Evolutionary conservation across 805 yeast genomes (phyloP).

Genomic region (Priceomyces medius): DNA sequence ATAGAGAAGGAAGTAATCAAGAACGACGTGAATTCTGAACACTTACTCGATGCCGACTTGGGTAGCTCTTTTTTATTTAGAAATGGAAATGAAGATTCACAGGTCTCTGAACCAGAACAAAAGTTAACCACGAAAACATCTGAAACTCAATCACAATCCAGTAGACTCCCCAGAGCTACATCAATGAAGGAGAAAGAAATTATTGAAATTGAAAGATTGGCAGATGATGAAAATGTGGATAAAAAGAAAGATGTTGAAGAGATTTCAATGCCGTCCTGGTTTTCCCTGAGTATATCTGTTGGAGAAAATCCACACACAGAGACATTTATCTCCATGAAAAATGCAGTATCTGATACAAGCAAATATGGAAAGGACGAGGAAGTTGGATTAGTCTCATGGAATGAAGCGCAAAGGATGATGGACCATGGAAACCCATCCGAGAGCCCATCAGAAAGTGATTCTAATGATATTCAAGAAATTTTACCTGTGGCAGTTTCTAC

Average conservation of each 20-base stretch:
- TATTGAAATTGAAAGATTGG: conserved; percentile 10
- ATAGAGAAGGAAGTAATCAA: background rate
- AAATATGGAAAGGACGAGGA: conserved; percentile 38
- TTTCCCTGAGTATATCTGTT: conserved; percentile 12
- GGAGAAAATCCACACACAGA: conserved; percentile 5
- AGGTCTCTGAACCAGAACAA: no score
- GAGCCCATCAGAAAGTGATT: conserved; percentile 5
- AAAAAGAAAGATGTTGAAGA: conserved; percentile 4
- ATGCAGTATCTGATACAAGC: background rate
- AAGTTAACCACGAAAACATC: no score
- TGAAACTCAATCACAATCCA: no score
- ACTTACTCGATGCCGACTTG: background rate
- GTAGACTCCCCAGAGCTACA: no score
- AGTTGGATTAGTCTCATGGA: conserved; percentile 53
- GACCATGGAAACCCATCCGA: conserved; percentile 13
- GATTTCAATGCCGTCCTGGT: conserved; percentile 34
- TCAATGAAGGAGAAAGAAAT: conserved; percentile 3
- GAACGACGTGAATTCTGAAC: background rate
- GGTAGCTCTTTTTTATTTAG: conserved; percentile 15
- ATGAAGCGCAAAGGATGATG: conserved; percentile 40
- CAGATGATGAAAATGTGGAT: conserved; percentile 8
- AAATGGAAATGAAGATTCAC: no score
- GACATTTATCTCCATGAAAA: background rate
- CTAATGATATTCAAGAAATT: conserved; percentile 15
- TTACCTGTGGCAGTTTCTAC: background rate